Evolutionary conservation across 1,284 basidiomycete genomes (phyloP), one percentile per base, ranked within the genome.

Genomic region (Boletellus deceptivus): DNA sequence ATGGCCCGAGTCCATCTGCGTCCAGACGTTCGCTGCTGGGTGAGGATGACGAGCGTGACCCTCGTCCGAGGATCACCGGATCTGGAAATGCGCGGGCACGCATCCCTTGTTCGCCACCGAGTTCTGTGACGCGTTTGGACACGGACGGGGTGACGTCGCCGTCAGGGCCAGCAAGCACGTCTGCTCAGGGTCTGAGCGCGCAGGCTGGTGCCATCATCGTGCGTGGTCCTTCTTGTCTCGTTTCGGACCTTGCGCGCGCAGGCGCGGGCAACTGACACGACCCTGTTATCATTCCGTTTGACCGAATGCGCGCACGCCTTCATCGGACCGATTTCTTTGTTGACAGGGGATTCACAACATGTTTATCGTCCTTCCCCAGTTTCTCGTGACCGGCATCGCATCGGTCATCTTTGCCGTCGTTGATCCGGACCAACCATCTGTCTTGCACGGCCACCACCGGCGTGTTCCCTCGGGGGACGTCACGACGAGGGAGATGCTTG

Each of bases 121-220:
- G 22, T 42, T 43, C 35, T 11, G 33, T 25, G 22, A 31, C 42
- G 29, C 37, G 20, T 39, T 43, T 16, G 27, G 52, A 57, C 33
- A 56, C 40, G 11, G 20, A 40, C 20, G 46, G 3, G 39, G 22
- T 49, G 49, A 39, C 35, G 49, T 57, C 50, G 42, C 48, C 50
- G 17, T 38, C 54, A 48, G 55, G 56, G 47, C 49, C 49, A 18
- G 16, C 24, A 38, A 54, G 40, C 48, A 61, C 46, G 54, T 43
- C 49, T 22, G 27, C 39, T 49, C 40, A 50, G 33, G 72, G 76
- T 20, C 74, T 90, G 45, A 87, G 86, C 45, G 79, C 84, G 22
- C 92, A 93, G 67, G 91, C 92, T 1, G 93, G 93, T n/a, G 85
- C 92, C 29, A 93, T 96, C 51, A 73, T 96, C 48, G 90, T 92